These are phyloP conservation scores for Trichosporon ovoides DNA, from an alignment of 1,284 basidiomycete genomes.

Conservation along the genomic window DNA sequence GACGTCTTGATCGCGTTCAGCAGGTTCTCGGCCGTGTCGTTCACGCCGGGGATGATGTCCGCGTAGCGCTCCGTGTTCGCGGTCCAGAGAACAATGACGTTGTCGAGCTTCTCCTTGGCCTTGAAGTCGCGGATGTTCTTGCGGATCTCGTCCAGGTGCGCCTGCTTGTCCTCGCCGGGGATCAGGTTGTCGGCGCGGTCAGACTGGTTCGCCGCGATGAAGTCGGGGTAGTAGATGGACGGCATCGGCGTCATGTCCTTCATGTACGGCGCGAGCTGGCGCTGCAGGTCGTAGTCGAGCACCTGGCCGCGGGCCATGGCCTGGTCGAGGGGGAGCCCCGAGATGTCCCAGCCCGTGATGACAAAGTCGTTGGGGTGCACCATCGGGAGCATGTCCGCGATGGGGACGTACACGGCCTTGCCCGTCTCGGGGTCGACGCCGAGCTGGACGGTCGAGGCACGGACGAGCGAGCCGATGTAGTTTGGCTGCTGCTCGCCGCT, in stretches of 20 bases:
- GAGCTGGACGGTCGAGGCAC: conserved; percentile 89
- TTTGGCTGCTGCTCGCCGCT: conserved; percentile 87
- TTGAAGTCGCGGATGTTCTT: conserved; percentile 93
- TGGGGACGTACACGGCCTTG: conserved; percentile 88
- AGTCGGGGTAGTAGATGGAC: conserved; percentile 89
- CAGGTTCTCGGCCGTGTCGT: conserved; percentile 88
- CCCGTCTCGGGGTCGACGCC: conserved; percentile 76
- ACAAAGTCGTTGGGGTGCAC: conserved; percentile 98
- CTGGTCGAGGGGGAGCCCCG: conserved; percentile 72
- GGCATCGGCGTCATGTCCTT: conserved; percentile 78
- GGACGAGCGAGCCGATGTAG: conserved; percentile 84
- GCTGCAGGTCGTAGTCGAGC: conserved; percentile 93
- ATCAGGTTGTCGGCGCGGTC: conserved; percentile 83
- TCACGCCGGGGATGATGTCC: conserved; percentile 87
- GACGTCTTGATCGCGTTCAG: conserved; percentile 75
- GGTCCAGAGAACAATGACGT: conserved; percentile 90
- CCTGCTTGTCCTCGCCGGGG: conserved; percentile 78
- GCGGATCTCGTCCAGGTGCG: conserved; percentile 87
- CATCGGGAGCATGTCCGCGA: conserved; percentile 93
- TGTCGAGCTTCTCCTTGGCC: conserved; percentile 72
- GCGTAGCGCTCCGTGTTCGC: conserved; percentile 99
- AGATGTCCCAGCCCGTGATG: conserved; percentile 97
- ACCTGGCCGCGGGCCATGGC: conserved; percentile 93
- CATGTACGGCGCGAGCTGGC: conserved; percentile 86
- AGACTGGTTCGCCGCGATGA: conserved; percentile 97